phyloP scores from a whole-genome alignment of 441 rosid species.

The Eutrema salsugineum region DNA sequence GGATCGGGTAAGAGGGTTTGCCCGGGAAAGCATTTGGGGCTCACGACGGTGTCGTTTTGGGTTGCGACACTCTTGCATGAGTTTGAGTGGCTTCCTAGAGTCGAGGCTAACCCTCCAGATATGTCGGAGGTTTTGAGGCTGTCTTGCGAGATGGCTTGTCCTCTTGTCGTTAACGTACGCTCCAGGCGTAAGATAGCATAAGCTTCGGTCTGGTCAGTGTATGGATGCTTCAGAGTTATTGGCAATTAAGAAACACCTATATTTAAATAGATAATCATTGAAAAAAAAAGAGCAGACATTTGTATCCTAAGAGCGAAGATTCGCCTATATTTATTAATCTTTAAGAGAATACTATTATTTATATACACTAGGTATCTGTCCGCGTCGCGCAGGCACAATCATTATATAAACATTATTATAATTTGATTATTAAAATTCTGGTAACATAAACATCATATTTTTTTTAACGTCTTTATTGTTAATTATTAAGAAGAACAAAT shows the following conservation, averaged over 20 bases:
- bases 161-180: slow-evolving; percentile 46
- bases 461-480: no score
- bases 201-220: slow-evolving; percentile 4
- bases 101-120: slow-evolving; percentile 34
- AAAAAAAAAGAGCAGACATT: neutral
- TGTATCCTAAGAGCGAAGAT: slow-evolving; percentile 6
- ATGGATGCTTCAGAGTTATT: neutral
- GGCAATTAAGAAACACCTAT: neutral
- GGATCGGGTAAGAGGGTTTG: slow-evolving; percentile 66
- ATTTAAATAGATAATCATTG: neutral
- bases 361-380: no score
- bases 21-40: slow-evolving; percentile 61
- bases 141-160: slow-evolving; percentile 87
- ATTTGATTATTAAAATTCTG: no score
- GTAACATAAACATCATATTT: no score
- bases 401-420: no score
- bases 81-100: slow-evolving; percentile 47
- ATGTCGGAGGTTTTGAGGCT: slow-evolving; percentile 69
- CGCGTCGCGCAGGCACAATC: no score
- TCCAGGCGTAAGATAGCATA: slow-evolving; percentile 37
- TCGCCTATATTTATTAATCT: slow-evolving; percentile 9
- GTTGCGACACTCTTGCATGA: slow-evolving; percentile 54
- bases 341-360: neutral
- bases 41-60: slow-evolving; percentile 52
- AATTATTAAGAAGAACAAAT: no score